These are phyloP conservation scores for Mentha longifolia DNA, from an alignment of 257 asterid genomes.

Conservation along the genomic window DNA sequence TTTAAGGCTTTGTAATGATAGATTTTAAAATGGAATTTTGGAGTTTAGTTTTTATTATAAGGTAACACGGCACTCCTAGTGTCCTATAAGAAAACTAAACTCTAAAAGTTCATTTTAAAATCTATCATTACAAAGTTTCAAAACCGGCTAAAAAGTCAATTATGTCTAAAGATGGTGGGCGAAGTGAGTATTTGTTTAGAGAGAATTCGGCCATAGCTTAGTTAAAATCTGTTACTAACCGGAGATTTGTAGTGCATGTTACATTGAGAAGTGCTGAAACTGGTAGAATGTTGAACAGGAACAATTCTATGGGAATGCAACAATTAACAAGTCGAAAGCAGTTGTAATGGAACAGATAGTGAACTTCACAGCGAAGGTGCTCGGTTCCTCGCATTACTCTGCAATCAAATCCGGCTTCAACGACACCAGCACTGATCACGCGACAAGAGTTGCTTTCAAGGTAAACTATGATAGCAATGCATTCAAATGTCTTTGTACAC, in stretches of 20 bases:
- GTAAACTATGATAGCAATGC: constrained; percentile 33
- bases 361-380: constrained; percentile 40
- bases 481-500: neutral
- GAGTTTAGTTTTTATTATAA: no score
- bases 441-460: constrained; percentile 82
- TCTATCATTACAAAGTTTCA: no score
- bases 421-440: constrained; percentile 56
- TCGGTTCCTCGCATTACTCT: constrained; percentile 53
- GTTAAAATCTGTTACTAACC: neutral
- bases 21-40: no score
- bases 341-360: constrained; percentile 40
- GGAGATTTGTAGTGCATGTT: neutral
- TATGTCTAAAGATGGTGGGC: no score
- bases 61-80: no score
- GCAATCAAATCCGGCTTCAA: constrained; percentile 59
- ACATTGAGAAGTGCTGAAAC: constrained; percentile 7
- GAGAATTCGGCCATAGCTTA: neutral
- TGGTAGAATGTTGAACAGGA: constrained; percentile 51
- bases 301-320: constrained; percentile 51
- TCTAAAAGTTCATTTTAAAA: no score
- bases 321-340: constrained; percentile 60
- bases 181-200: no score
- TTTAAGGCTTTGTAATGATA: no score
- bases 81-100: no score
- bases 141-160: no score